Evolutionary conservation across 306 rosid species (phyloP).

Genomic region (Cotoneaster glaucophyllus): DNA sequence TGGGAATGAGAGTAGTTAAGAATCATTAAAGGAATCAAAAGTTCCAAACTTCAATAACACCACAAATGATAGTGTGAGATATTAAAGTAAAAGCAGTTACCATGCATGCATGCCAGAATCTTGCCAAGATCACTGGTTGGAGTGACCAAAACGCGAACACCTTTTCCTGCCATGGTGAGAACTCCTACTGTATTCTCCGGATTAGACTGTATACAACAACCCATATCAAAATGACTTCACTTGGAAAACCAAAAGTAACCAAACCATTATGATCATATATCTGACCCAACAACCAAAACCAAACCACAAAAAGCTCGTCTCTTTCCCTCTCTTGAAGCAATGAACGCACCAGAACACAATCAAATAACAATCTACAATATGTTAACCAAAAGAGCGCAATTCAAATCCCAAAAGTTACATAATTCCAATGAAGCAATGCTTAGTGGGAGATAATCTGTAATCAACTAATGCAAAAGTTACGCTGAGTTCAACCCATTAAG

Average conservation of each 20-base stretch:
- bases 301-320: neutral
- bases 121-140: conserved; percentile 93
- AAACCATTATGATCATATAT: neutral
- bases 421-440: neutral
- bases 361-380: neutral
- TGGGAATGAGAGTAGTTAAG: neutral
- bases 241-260: neutral
- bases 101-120: conserved; percentile 89
- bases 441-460: neutral
- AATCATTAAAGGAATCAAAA: neutral
- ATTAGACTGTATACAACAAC: conserved; percentile 51
- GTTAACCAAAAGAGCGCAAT: neutral
- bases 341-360: neutral
- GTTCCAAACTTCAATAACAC: neutral
- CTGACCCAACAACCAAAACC: neutral
- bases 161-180: conserved; percentile 92
- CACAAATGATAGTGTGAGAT: neutral
- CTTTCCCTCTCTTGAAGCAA: neutral
- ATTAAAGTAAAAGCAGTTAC: conserved; percentile 33
- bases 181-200: conserved; percentile 94
- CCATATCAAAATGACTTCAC: conserved; percentile 5
- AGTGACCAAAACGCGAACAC: conserved; percentile 83
- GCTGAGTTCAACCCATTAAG: neutral
- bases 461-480: neutral
- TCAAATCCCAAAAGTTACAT: neutral